These are phyloP conservation scores for Calonectria pseudoreteaudii DNA, from an alignment of 2,329 filamentous ascomycete genomes.

Conservation along the genomic window DNA sequence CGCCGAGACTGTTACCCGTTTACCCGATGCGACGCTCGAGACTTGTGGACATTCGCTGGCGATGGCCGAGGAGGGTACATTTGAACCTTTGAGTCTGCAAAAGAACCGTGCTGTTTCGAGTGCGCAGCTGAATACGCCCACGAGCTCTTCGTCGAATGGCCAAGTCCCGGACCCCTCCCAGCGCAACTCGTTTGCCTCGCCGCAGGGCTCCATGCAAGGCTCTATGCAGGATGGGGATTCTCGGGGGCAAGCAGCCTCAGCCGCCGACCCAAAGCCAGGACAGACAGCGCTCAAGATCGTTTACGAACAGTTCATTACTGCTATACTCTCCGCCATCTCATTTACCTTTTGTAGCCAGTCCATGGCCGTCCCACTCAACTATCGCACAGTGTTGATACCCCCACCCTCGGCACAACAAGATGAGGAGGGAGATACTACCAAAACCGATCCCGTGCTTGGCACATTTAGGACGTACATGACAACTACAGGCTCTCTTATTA, in stretches of 20 bases:
- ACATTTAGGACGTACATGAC: conserved; percentile 67
- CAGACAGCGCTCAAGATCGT: conserved; percentile 53
- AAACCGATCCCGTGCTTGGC: conserved; percentile 53
- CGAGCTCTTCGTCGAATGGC: conserved; percentile 57
- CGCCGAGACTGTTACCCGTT: conserved; percentile 33
- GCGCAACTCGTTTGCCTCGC: conserved; percentile 38
- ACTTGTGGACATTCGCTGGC: conserved; percentile 57
- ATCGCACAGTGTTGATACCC: conserved; percentile 63
- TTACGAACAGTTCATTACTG: conserved; percentile 66
- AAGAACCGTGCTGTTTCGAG: conserved; percentile 55
- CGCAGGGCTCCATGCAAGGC: conserved; percentile 28
- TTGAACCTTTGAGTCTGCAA: conserved; percentile 62
- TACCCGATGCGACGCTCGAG: conserved; percentile 56
- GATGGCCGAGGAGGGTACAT: conserved; percentile 61
- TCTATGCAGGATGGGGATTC: conserved; percentile 42
- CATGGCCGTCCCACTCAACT: conserved; percentile 65
- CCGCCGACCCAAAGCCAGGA: conserved; percentile 37
- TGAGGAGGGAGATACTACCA: conserved; percentile 30
- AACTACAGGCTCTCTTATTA: conserved; percentile 65
- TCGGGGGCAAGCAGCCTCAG: conserved; percentile 43
- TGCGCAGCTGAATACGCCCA: conserved; percentile 58
- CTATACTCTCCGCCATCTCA: conserved; percentile 63
- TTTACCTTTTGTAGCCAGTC: conserved; percentile 61
- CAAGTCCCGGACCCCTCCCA: conserved; percentile 53
- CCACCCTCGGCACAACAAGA: conserved; percentile 32